Evolutionary conservation across 192 early-diverging fungal genomes (phyloP).

Genomic region (Polychytrium aggregatum): DNA sequence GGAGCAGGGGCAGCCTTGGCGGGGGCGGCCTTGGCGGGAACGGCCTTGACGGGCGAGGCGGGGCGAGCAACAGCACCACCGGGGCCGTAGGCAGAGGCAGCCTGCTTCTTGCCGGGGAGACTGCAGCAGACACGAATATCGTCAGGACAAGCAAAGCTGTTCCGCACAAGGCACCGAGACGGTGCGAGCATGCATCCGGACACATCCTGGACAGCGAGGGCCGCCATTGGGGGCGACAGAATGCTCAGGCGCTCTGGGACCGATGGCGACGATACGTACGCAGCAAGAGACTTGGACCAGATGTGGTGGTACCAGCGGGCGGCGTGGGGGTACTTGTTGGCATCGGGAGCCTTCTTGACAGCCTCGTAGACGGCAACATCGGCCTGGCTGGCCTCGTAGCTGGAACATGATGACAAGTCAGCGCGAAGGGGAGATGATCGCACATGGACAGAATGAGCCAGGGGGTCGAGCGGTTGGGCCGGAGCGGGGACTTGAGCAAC

Average conservation of each 20-base stretch:
- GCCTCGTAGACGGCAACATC: slow-evolving; percentile 82
- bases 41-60: slow-evolving; percentile 20
- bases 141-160: not conserved
- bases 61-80: slow-evolving; percentile 24
- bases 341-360: slow-evolving; percentile 59
- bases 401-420: too few species aligned
- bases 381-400: slow-evolving; percentile 53
- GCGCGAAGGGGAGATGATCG: too few species aligned
- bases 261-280: too few species aligned
- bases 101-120: slow-evolving; percentile 38
- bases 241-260: too few species aligned
- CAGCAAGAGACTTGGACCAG: too few species aligned
- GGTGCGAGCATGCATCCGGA: too few species aligned
- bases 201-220: slow-evolving; percentile 18
- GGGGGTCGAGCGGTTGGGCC: too few species aligned
- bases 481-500: too few species aligned
- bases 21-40: slow-evolving; percentile 24
- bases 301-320: slow-evolving; percentile 97
- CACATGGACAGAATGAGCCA: too few species aligned
- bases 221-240: too few species aligned
- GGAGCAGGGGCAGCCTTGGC: slow-evolving; percentile 38
- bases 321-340: slow-evolving; percentile 70
- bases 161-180: not conserved
- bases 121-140: slow-evolving; percentile 8
- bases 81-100: slow-evolving; percentile 43